Conservation (phyloP, 179 eudicot species). For the Beta lomatogona region DNA sequence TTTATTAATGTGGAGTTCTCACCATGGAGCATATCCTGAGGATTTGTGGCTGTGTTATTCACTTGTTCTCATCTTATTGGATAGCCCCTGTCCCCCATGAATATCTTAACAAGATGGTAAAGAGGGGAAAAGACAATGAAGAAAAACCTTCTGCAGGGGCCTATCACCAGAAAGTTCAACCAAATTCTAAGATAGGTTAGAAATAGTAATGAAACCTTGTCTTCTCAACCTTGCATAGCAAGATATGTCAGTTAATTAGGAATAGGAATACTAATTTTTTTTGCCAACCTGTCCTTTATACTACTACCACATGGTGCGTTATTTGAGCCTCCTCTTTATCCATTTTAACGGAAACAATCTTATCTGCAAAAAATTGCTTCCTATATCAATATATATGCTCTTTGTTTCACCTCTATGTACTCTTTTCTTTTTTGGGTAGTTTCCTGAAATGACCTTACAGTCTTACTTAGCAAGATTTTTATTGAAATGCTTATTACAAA, state of each 20-base stretch:
- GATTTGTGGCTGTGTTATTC: background rate
- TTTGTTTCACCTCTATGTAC: background rate
- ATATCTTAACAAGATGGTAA: background rate
- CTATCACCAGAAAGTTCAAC: background rate
- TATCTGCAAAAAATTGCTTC: background rate
- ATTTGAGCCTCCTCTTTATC: background rate
- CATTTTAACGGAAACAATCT: background rate
- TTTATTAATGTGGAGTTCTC: background rate
- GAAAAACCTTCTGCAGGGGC: background rate
- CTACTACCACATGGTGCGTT: background rate
- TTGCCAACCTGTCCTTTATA: background rate
- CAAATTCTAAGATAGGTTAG: background rate
- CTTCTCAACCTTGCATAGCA: background rate
- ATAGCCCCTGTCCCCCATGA: background rate
- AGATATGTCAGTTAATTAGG: background rate
- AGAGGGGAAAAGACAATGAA: background rate
- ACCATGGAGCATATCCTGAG: constrained; percentile 6
- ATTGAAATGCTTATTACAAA: background rate
- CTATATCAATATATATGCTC: background rate
- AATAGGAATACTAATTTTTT: background rate
- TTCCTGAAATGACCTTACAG: background rate
- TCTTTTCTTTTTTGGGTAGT: background rate
- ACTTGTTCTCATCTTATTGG: background rate
- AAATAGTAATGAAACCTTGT: background rate
- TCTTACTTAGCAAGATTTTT: background rate